These are phyloP conservation scores for Nothophytophthora sp. DNA, from an alignment of 352 stramenopile genomes.

Conservation along the genomic window DNA sequence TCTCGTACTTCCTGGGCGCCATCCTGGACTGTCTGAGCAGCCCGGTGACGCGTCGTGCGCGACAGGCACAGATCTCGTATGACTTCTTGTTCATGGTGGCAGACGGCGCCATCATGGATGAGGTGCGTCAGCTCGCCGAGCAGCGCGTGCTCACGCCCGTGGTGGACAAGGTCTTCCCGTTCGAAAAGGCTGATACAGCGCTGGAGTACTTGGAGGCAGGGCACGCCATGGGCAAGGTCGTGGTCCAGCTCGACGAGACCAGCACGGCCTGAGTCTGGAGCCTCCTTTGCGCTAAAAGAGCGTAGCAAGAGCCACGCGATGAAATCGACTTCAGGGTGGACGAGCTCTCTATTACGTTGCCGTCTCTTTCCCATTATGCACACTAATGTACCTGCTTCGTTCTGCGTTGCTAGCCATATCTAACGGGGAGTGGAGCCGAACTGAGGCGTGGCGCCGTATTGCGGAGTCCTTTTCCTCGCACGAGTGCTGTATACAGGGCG, in stretches of 20 bases:
- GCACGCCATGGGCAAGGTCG: conserved; percentile 65
- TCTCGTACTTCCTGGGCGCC: conserved; percentile 48
- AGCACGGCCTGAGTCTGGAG: conserved; percentile 20
- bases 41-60: conserved; percentile 52
- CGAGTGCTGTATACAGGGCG: conserved; percentile 64
- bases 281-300: no score
- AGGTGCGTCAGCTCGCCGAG: conserved; percentile 54
- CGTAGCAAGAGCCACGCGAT: no score
- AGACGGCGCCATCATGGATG: conserved; percentile 42
- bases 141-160: conserved; percentile 45
- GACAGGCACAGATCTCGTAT: conserved; percentile 52
- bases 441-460: conserved; percentile 45
- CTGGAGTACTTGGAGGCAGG: conserved; percentile 69
- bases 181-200: conserved; percentile 62
- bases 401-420: neutral
- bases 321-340: no score
- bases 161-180: conserved; percentile 70
- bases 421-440: neutral
- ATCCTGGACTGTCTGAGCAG: conserved; percentile 66
- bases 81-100: conserved; percentile 51
- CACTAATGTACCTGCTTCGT: conserved; percentile 13
- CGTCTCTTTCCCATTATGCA: neutral
- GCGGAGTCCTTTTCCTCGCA: conserved; percentile 43
- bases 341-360: neutral
- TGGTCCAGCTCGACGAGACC: conserved; percentile 49